Percentiles rank a stretch among this genome's conserved stretches.
Conservation (phyloP, 495 filamentous ascomycete genomes). For the Amniculicola lignicola region DNA sequence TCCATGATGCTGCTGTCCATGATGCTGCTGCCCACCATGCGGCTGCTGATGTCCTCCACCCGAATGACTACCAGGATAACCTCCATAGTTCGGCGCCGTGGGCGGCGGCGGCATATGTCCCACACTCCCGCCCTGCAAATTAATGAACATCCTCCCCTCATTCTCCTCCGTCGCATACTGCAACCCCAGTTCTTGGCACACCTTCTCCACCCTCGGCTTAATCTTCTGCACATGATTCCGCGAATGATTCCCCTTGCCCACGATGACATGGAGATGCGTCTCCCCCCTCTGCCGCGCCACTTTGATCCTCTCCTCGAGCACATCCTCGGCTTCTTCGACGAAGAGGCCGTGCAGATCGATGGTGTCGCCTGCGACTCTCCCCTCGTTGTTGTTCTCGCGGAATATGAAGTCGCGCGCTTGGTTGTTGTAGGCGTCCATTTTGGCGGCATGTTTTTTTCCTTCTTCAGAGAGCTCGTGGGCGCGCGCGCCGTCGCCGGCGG, state of each 20-base stretch:
- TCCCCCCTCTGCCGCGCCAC: conserved; percentile 68
- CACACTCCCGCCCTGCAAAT: conserved; percentile 61
- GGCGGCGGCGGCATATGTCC: conserved; percentile 48
- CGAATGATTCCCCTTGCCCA: conserved; percentile 91
- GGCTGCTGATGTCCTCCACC: conserved; percentile 42
- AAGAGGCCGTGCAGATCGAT: conserved; percentile 94
- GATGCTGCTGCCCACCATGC: conserved; percentile 36
- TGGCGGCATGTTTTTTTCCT: conserved; percentile 74
- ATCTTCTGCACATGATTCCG: conserved; percentile 77
- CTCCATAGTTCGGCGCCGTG: conserved; percentile 30
- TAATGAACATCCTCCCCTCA: conserved; percentile 75
- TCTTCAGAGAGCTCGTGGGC: conserved; percentile 81
- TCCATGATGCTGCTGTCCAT: conserved; percentile 19
- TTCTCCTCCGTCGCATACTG: conserved; percentile 84
- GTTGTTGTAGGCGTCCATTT: conserved; percentile 78
- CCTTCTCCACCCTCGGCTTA: conserved; percentile 81
- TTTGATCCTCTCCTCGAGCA: conserved; percentile 76
- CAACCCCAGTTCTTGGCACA: conserved; percentile 78
- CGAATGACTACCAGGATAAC: conserved; percentile 31
- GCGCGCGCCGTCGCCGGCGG: conserved; percentile 68
- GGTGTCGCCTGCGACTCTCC: conserved; percentile 68
- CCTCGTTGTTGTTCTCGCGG: conserved; percentile 78
- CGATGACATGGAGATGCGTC: conserved; percentile 80
- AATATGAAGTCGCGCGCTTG: conserved; percentile 94
- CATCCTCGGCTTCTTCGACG: conserved; percentile 89